phyloP scores from a whole-genome alignment of 371 early-diverging fungal genomes.

The Rozella allomycis region DNA sequence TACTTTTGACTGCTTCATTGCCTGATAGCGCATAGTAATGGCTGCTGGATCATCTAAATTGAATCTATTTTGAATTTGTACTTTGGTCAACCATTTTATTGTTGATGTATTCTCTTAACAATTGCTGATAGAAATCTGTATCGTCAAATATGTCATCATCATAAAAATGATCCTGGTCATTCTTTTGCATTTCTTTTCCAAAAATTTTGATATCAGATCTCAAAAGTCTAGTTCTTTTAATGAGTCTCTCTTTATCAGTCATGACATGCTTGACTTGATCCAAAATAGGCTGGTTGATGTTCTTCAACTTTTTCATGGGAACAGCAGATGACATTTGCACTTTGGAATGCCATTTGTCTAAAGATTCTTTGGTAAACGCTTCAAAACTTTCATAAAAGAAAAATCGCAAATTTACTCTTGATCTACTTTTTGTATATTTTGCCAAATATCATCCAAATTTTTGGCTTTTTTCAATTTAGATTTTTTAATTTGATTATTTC shows the following conservation, averaged over 20 bases:
- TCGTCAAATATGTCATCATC: constrained; percentile 83
- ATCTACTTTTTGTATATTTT: constrained; percentile 35
- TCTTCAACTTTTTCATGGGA: constrained; percentile 69
- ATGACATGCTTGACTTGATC: constrained; percentile 58
- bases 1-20: constrained; percentile 37
- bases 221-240: constrained; percentile 63
- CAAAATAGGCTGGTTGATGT: constrained; percentile 80
- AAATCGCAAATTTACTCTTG: constrained; percentile 15
- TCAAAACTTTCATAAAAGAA: constrained; percentile 24
- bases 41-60: constrained; percentile 45
- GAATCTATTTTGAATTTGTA: constrained; percentile 1
- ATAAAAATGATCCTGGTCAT: constrained; percentile 11
- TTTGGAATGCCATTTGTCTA: constrained; percentile 82
- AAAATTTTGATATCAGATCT: constrained; percentile 40
- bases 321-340: constrained; percentile 50
- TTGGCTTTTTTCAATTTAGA: too few species aligned
- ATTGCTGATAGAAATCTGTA: constrained; percentile 75
- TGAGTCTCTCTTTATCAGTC: constrained; percentile 43
- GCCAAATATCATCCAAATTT: constrained; percentile 29
- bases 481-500: too few species aligned
- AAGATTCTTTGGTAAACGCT: constrained; percentile 51
- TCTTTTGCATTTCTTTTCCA: constrained; percentile 10
- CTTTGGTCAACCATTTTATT: constrained; percentile 58
- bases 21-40: constrained; percentile 36
- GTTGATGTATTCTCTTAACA: constrained; percentile 77